Conservation (phyloP, 2,329 filamentous ascomycete genomes). For the Ceratocystis cacaofunesta region DNA sequence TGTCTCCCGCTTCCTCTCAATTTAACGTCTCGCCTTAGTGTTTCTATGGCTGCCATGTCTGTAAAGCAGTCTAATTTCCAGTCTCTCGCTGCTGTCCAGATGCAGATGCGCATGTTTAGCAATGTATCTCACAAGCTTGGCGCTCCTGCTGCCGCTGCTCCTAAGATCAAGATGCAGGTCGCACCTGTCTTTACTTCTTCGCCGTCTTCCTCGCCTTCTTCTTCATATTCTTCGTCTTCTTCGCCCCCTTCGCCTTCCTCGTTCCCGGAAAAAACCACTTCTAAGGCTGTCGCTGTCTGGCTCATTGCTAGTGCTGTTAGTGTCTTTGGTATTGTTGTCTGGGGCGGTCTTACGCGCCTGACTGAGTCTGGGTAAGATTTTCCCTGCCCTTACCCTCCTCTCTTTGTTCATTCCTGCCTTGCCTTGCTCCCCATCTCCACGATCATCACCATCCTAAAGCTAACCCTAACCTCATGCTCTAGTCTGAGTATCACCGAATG, state of each 20-base stretch:
- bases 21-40: neutral
- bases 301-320: conserved; percentile 78
- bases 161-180: neutral
- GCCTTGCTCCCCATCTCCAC: neutral
- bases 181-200: conserved; percentile 6
- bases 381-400: neutral
- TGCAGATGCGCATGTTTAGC: conserved; percentile 14
- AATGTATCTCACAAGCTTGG: conserved; percentile 5
- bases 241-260: conserved; percentile 13
- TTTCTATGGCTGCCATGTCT: neutral
- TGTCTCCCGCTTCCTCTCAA: conserved; percentile 5
- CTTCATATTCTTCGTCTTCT: neutral
- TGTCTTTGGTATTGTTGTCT: conserved; percentile 93
- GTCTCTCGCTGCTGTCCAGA: conserved; percentile 1
- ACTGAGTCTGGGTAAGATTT: conserved; percentile 80
- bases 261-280: conserved; percentile 48
- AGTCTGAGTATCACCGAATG: conserved; percentile 98
- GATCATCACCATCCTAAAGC: neutral
- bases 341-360: conserved; percentile 80
- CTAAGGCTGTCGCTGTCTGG: conserved; percentile 78
- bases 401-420: neutral
- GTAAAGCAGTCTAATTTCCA: neutral
- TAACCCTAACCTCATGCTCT: conserved; percentile 5
- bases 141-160: neutral
- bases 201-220: neutral